Percentiles rank a stretch among this genome's conserved stretches.
Evolutionary conservation across 257 asterid genomes (phyloP).

Genomic region (Mitragyna speciosa): DNA sequence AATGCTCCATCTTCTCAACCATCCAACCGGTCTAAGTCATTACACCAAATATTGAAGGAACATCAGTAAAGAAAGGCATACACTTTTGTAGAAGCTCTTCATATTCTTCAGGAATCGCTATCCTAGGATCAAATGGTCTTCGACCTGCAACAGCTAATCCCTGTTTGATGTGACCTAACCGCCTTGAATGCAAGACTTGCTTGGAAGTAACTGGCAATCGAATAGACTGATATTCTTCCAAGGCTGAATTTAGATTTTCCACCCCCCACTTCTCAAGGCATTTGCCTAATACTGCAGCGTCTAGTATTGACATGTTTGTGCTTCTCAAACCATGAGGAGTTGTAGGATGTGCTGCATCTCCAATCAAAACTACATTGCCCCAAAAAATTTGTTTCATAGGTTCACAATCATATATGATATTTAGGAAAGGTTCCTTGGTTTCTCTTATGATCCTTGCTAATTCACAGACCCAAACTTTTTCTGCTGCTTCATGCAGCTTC

Average conservation of each 20-base stretch:
- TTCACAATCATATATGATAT: slow-evolving; percentile 70
- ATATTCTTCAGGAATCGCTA: slow-evolving; percentile 46
- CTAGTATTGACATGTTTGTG: slow-evolving; percentile 91
- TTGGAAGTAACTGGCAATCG: slow-evolving; percentile 52
- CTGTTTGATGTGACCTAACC: slow-evolving; percentile 70
- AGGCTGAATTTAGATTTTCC: slow-evolving; percentile 48
- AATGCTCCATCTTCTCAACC: not conserved
- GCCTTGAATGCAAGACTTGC: slow-evolving; percentile 66
- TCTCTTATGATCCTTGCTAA: slow-evolving; percentile 52
- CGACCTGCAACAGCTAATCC: slow-evolving; percentile 46
- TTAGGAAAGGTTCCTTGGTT: slow-evolving; percentile 64
- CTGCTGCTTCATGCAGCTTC: slow-evolving; percentile 59
- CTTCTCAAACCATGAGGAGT: slow-evolving; percentile 91
- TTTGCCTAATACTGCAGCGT: slow-evolving; percentile 75
- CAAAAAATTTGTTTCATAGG: slow-evolving; percentile 59
- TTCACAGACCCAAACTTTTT: slow-evolving; percentile 66
- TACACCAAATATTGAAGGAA: slow-evolving; percentile 35
- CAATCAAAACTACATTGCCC: slow-evolving; percentile 69
- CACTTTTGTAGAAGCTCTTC: slow-evolving; percentile 54
- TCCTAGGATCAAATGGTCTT: slow-evolving; percentile 43
- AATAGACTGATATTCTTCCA: slow-evolving; percentile 58
- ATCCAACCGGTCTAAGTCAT: not conserved
- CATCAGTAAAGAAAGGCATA: slow-evolving; percentile 55
- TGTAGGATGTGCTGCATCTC: slow-evolving; percentile 94
- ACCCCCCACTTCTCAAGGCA: slow-evolving; percentile 67